Evolutionary conservation across 192 early-diverging fungal genomes (phyloP).

Genomic region (Podila epicladia): DNA sequence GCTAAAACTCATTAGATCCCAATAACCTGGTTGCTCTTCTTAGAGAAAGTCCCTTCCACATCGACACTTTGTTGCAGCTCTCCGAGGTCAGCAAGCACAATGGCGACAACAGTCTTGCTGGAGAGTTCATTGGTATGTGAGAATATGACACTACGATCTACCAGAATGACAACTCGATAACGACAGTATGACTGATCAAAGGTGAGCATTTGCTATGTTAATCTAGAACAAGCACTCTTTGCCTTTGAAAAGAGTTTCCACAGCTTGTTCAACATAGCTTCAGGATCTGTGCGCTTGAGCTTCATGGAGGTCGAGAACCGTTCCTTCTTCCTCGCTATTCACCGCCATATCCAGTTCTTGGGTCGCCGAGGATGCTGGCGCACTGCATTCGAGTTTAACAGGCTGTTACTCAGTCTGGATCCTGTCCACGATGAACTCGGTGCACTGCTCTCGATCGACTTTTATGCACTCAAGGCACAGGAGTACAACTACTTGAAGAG

Average conservation of each 20-base stretch:
- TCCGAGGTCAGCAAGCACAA: conserved; percentile 89
- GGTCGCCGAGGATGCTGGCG: conserved; percentile 93
- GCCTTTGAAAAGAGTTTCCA: conserved; percentile 87
- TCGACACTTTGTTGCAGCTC: conserved; percentile 85
- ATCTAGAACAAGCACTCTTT: conserved; percentile 83
- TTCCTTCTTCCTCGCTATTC: conserved; percentile 83
- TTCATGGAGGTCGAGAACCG: conserved; percentile 84
- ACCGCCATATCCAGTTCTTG: conserved; percentile 86
- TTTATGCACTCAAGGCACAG: conserved; percentile 81
- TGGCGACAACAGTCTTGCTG: conserved; percentile 82
- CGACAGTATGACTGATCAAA: background rate
- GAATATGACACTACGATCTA: background rate
- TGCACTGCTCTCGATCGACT: conserved; percentile 82
- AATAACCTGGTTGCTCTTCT: conserved; percentile 73
- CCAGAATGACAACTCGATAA: background rate
- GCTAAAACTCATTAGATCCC: conserved; percentile 61
- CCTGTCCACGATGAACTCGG: conserved; percentile 82
- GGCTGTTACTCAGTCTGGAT: conserved; percentile 72
- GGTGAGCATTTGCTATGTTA: background rate
- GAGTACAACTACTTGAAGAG: conserved; percentile 70
- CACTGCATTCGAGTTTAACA: conserved; percentile 91
- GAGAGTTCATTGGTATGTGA: conserved; percentile 76
- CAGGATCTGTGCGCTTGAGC: conserved; percentile 70
- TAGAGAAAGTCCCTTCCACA: conserved; percentile 86
- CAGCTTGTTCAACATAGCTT: conserved; percentile 75